Conservation (phyloP, 2,329 filamentous ascomycete genomes). For the Colletotrichum sp. region DNA sequence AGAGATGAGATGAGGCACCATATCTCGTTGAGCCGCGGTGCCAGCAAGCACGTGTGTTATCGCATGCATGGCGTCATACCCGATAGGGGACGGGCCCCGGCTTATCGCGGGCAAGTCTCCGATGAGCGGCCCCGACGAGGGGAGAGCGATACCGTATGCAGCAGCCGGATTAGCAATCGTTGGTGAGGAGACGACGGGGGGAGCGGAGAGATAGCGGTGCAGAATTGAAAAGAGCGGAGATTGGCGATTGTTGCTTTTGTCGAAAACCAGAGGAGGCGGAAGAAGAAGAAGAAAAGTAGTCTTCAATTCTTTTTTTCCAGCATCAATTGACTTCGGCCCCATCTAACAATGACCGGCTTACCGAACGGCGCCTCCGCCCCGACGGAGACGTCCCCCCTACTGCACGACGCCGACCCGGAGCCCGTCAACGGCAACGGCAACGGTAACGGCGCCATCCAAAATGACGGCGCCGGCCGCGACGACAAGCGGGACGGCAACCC, state of each 20-base stretch:
- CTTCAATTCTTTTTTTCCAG: not conserved
- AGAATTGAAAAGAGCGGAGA: not conserved
- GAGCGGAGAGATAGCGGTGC: not conserved
- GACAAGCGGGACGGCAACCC: conserved; percentile 25
- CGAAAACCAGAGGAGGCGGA: not conserved
- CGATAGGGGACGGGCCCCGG: not conserved
- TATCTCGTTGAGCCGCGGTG: not conserved
- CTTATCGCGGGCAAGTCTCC: conserved; percentile 16
- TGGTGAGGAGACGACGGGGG: not conserved
- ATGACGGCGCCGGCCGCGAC: conserved; percentile 18
- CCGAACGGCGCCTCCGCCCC: conserved; percentile 5
- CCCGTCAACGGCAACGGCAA: conserved; percentile 2
- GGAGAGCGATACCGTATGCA: conserved; percentile 1
- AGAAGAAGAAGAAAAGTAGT: not conserved
- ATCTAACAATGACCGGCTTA: not conserved
- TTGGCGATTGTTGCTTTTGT: not conserved
- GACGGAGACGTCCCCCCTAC: conserved; percentile 32
- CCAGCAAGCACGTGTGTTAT: not conserved
- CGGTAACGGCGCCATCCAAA: not conserved
- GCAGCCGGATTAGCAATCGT: not conserved
- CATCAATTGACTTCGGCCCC: not conserved
- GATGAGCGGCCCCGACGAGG: not conserved
- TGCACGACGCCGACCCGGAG: conserved; percentile 19
- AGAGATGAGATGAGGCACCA: not conserved
- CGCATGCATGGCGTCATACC: not conserved